Evolutionary conservation across 129 eudicot species (phyloP).

Genomic region (Saposhnikovia divaricata): DNA sequence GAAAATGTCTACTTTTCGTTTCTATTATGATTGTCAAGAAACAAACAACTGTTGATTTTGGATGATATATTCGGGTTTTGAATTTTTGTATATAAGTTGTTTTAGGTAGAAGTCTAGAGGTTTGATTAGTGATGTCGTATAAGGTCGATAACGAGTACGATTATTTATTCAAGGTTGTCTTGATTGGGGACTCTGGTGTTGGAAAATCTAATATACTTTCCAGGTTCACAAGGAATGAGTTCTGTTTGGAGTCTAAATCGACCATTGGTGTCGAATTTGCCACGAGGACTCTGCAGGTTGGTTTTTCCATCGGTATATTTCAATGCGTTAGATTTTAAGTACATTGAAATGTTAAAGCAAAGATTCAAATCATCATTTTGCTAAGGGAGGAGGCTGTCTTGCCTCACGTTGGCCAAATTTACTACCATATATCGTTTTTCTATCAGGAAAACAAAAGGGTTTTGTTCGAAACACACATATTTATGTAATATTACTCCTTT

Average conservation of each 20-base stretch:
- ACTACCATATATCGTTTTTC: neutral
- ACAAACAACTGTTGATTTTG: neutral
- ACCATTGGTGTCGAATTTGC: conserved; percentile 97
- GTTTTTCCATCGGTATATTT: neutral
- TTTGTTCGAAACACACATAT: neutral
- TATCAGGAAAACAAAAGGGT: neutral
- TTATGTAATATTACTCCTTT: neutral
- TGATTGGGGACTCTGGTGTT: conserved; percentile 93
- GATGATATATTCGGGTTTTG: neutral
- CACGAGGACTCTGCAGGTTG: conserved; percentile 80
- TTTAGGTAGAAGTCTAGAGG: conserved; percentile 15
- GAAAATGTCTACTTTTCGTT: neutral
- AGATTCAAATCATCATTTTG: too few species aligned
- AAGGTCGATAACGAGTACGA: conserved; percentile 93
- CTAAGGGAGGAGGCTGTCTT: too few species aligned
- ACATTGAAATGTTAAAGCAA: too few species aligned
- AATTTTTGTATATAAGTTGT: neutral
- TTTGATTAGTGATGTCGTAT: conserved; percentile 55
- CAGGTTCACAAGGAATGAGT: conserved; percentile 82
- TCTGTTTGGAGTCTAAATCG: conserved; percentile 86
- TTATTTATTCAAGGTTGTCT: conserved; percentile 73
- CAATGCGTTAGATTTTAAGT: neutral
- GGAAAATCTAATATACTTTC: conserved; percentile 90
- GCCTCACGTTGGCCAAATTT: too few species aligned
- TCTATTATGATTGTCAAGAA: neutral